These are phyloP conservation scores for Anisodus tanguticus DNA, from an alignment of 257 asterid genomes.

Conservation along the genomic window DNA sequence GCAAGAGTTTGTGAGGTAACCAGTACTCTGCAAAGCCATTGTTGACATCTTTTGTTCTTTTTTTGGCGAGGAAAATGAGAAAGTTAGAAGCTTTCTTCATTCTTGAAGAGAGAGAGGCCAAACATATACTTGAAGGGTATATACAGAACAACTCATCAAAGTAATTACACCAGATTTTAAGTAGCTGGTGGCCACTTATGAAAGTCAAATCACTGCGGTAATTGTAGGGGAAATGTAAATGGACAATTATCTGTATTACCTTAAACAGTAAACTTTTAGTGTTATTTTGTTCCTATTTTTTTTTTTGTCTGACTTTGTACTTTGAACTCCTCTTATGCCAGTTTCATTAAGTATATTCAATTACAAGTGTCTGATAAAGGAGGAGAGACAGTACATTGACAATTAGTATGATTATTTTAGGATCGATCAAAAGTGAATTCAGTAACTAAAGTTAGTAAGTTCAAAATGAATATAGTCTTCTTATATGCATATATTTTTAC, in stretches of 20 bases:
- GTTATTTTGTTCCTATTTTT: neutral
- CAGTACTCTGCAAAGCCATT: conserved; percentile 40
- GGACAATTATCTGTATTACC: neutral
- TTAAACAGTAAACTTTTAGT: neutral
- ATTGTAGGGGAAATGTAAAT: too few species aligned
- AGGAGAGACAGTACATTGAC: neutral
- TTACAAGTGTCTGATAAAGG: neutral
- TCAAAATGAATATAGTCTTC: neutral
- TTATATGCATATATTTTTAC: too few species aligned
- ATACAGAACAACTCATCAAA: neutral
- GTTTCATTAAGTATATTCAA: neutral
- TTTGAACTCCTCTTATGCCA: neutral
- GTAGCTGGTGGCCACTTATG: too few species aligned
- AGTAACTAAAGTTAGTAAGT: neutral
- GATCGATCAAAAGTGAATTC: neutral
- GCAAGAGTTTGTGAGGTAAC: conserved; percentile 39
- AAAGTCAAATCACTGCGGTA: too few species aligned
- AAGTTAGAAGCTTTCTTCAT: conserved; percentile 10
- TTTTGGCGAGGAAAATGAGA: neutral
- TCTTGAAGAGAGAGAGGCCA: too few species aligned
- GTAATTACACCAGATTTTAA: neutral
- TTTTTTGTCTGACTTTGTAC: neutral
- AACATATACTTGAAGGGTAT: neutral
- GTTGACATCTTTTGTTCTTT: conserved; percentile 32
- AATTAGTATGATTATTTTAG: neutral